Evolutionary conservation across 768 basidiomycete genomes (phyloP).

Genomic region (Leucocoprinus birnbaumii): DNA sequence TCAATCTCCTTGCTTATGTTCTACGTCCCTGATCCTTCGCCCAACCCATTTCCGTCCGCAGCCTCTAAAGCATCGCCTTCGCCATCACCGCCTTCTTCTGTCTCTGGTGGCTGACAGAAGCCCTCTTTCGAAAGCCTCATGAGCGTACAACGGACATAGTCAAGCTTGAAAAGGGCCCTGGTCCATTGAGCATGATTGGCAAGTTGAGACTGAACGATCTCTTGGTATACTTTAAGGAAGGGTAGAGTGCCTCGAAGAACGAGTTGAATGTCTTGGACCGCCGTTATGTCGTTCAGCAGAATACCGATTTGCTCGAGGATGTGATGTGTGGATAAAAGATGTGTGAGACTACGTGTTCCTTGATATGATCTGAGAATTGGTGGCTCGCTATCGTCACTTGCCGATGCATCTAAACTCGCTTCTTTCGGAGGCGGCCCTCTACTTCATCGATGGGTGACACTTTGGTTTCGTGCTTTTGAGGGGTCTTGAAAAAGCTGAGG

Average conservation of each 20-base stretch:
- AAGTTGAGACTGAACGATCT: conserved; percentile 59
- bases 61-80: conserved; percentile 45
- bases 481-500: conserved; percentile 2
- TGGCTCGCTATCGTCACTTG: conserved; percentile 32
- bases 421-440: conserved; percentile 18
- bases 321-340: conserved; percentile 43
- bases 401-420: conserved; percentile 18
- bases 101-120: conserved; percentile 88
- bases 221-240: conserved; percentile 67
- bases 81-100: conserved; percentile 52
- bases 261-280: conserved; percentile 26
- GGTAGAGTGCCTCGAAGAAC: conserved; percentile 55
- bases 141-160: conserved; percentile 72
- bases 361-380: conserved; percentile 50
- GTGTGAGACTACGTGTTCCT: conserved; percentile 41
- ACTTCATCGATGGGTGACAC: conserved; percentile 16
- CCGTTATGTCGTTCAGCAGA: conserved; percentile 36
- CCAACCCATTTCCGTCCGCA: conserved; percentile 80
- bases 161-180: conserved; percentile 80
- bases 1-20: conserved; percentile 94
- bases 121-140: conserved; percentile 78
- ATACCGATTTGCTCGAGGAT: conserved; percentile 38
- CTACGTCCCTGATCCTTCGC: conserved; percentile 80
- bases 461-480: background rate
- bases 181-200: conserved; percentile 58